Conservation (phyloP, 179 eudicot species). For the Carnegiea gigantea region DNA sequence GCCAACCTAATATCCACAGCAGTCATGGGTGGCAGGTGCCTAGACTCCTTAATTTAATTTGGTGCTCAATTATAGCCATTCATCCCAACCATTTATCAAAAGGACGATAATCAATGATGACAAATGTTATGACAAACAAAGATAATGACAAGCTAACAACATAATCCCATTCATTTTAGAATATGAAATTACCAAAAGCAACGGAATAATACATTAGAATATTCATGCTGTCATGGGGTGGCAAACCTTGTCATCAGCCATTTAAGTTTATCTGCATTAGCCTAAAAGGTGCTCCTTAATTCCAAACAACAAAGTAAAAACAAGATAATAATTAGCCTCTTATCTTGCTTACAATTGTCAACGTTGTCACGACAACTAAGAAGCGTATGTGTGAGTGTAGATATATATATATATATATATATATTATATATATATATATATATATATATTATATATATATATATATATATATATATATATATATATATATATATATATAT, state of each 20-base stretch:
- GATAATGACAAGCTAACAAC: not conserved
- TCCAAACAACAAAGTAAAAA: not conserved
- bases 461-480: too few relatives aligned
- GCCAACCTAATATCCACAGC: not conserved
- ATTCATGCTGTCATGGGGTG: not conserved
- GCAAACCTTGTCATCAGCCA: conserved; percentile 2
- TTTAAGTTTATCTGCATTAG: not conserved
- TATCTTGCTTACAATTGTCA: too few relatives aligned
- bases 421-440: too few relatives aligned
- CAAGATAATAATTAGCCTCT: too few relatives aligned
- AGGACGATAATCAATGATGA: not conserved
- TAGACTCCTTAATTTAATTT: not conserved
- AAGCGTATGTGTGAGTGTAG: too few relatives aligned
- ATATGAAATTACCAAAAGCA: not conserved
- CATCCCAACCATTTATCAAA: not conserved
- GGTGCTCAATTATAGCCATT: not conserved
- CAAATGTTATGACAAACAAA: not conserved
- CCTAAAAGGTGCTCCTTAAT: not conserved
- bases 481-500: too few relatives aligned
- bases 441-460: too few relatives aligned
- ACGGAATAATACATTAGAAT: conserved; percentile 1
- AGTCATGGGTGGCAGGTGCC: not conserved
- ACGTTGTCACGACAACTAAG: too few relatives aligned
- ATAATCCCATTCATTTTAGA: not conserved
- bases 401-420: too few relatives aligned